Base-by-base conservation (phyloP, 2,329 filamentous ascomycete species). In the Verticillium zaregamsianum region DNA sequence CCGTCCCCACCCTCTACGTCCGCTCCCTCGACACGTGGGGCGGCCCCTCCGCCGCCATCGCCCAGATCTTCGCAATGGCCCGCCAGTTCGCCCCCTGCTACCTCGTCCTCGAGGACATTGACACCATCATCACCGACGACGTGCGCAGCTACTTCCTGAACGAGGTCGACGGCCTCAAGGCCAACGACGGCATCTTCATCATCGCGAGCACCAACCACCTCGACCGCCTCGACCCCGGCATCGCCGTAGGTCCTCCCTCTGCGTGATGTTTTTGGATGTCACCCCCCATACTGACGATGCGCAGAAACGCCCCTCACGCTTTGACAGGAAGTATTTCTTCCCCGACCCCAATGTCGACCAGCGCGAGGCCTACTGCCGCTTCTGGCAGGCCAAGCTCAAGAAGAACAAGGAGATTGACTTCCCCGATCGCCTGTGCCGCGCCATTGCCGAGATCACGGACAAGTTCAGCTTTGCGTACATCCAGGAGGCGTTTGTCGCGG, bases 121-220 rank as follows among this genome's bases (percentile, higher is more conserved):
- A 91, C 70, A 86, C 83, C 9, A 81, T 91, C 37, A 82, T 91
- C 55, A 80, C 79, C 12, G 83, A 87, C 60, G 65, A 70, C 2
- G 84, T 88, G 15, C 80, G 88, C 32, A 86, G 82, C 59, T 91
- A 90, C 76, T 91, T 91, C 74, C 78, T 91, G 57, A 91, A 91
- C 69, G 87, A 91, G 72, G 84, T 91, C 3, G 89, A 91, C 64
- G 89, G 89, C 0, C 82, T 91, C 12, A 84, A 85, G 67, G 82
- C 80, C 65, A 91, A 91, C 65, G 86, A 91, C 65, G 89, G 89
- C 12, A 90, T 91, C 59, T 82, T 90, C 67, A 89, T 91, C 76
- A 80, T 90, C 32, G 86, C 84, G 33, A 86, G 82, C 59, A 90
- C 87, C 0, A 90, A 90, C 68, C 82, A 86, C 66, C 78, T 91